Evolutionary conservation across 345 rosid species (phyloP), one percentile per base, ranked within the genome.

Genomic region (Toxicodendron radicans): DNA sequence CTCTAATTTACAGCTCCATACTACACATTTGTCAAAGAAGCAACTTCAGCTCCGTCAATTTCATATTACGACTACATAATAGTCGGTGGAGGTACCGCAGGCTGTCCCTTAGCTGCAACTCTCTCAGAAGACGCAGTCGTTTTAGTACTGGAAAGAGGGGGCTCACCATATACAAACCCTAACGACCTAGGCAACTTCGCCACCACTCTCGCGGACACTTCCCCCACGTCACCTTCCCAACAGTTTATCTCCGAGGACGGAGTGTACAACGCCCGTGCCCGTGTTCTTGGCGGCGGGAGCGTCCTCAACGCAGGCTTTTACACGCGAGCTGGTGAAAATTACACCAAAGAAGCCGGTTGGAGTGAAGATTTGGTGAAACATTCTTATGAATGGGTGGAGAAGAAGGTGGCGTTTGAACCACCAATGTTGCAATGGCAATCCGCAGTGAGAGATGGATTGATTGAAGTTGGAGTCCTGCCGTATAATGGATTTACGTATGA

Each of bases 211-310:
- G 72, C 82, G 0, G 89, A 89, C 78, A 18, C 16, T 30, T 79
- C 90, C 1, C 92, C 91, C 0, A 21, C 66, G 1, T 90, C 97
- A 0, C 84, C 91, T 41, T 77, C 98, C 12, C 96, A 94, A 64
- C 75, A 75, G 20, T 94, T 94, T 49, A 53, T 86, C 52, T 92
- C 98, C 0, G 89, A 90, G 62, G 97, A 94, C 63, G 97, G 95
- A 0, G 98, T 92, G 12, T 82, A 78, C 83, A 94, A 94, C 83
- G 20, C 89, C 17, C 88, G 97, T 5, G 93, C 95, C 0, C 88
- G 97, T 0, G 97, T 92, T 11, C 89, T 94, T 0, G 97, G 98
- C 0, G 98, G 98, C 4, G 97, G 98, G 5, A 86, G 93, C 10
- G 91, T 85, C 35, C 65, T 94, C 45, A 94, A 92, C 48, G 98